These are phyloP conservation scores for Allium sativum DNA, from an alignment of 106 monocot genomes.

Conservation along the genomic window DNA sequence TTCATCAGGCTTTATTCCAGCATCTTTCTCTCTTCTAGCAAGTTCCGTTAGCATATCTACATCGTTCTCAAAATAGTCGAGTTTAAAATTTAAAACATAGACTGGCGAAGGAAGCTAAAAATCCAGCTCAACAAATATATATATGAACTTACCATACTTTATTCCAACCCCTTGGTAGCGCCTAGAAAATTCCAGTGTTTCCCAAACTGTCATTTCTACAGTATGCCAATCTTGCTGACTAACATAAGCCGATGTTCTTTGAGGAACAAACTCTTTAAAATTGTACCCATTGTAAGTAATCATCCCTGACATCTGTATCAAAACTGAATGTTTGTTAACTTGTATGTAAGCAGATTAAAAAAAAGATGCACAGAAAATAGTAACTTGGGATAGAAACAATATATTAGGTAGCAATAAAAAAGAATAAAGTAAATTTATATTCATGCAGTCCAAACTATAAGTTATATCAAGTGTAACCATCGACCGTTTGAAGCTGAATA, in stretches of 20 bases:
- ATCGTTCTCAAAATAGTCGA: no score
- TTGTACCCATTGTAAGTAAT: conserved; percentile 82
- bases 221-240: conserved; percentile 93
- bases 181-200: conserved; percentile 84
- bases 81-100: conserved; percentile 8
- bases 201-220: conserved; percentile 90
- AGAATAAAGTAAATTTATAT: no score
- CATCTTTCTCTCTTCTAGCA: conserved; percentile 76
- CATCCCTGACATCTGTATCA: conserved; percentile 67
- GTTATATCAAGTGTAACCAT: no score
- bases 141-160: conserved; percentile 68
- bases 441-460: no score
- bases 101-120: no score
- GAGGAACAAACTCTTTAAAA: conserved; percentile 90
- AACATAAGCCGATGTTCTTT: conserved; percentile 97
- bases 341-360: no score
- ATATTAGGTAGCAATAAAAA: no score
- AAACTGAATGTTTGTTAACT: conserved; percentile 8
- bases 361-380: no score
- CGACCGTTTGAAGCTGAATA: no score
- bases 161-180: conserved; percentile 92
- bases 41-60: conserved; percentile 98
- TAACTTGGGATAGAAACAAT: no score
- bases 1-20: conserved; percentile 92
- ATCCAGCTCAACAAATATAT: no score